phyloP scores from a whole-genome alignment of 192 early-diverging fungal species.

The Umbelopsis ramanniana region DNA sequence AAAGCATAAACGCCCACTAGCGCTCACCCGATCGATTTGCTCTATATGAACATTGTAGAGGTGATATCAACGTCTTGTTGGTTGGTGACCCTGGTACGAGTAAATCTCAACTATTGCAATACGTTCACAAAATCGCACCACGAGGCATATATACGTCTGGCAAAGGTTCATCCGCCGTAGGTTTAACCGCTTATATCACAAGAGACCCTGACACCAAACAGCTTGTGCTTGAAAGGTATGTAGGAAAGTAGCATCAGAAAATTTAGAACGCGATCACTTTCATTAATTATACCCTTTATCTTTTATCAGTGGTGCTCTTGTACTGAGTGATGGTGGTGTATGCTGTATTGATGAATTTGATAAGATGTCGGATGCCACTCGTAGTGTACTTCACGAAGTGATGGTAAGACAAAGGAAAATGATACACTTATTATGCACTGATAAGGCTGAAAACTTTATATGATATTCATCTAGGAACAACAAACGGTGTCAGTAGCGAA shows the following conservation, averaged over 20 bases:
- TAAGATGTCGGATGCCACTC: conserved; percentile 95
- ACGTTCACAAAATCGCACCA: conserved; percentile 92
- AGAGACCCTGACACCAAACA: conserved; percentile 95
- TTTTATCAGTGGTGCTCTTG: conserved; percentile 81
- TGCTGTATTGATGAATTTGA: conserved; percentile 99
- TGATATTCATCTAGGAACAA: conserved; percentile 71
- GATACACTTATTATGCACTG: background rate
- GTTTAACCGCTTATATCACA: conserved; percentile 94
- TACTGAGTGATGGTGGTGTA: conserved; percentile 93
- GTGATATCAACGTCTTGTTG: conserved; percentile 93
- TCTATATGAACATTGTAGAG: conserved; percentile 59
- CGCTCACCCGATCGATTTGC: background rate
- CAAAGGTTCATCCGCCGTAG: conserved; percentile 95
- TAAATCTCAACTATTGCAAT: conserved; percentile 93
- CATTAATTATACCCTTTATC: background rate
- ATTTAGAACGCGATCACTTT: background rate
- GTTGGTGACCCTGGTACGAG: conserved; percentile 97
- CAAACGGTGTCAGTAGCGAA: conserved; percentile 98
- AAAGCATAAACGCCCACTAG: too few species aligned
- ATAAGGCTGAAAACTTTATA: conserved; percentile 14
- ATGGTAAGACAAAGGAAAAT: conserved; percentile 65
- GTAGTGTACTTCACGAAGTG: conserved; percentile 96
- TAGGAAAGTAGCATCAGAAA: background rate
- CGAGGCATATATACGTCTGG: conserved; percentile 97
- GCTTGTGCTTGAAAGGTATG: conserved; percentile 89